Conservation (phyloP, 306 rosid genomes). For the Castanospermum australe region DNA sequence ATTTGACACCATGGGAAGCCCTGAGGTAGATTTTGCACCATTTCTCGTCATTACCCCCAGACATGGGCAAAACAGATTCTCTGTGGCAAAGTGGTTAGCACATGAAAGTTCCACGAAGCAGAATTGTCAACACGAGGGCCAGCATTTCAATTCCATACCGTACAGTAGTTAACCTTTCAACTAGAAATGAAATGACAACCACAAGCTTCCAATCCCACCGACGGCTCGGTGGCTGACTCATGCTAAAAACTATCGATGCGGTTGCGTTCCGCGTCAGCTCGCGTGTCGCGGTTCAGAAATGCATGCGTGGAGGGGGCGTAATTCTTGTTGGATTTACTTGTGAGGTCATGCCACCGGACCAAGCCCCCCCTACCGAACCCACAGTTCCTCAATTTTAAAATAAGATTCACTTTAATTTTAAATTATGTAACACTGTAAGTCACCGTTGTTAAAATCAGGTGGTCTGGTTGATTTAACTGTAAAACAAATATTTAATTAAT, state of each 20-base stretch:
- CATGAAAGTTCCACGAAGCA: constrained; percentile 25
- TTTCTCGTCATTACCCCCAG: not conserved
- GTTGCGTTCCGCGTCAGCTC: constrained; percentile 42
- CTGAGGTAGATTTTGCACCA: not conserved
- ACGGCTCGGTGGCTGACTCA: constrained; percentile 31
- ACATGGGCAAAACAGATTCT: not conserved
- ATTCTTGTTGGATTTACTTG: not conserved
- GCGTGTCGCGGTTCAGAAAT: not conserved
- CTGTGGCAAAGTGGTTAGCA: not conserved
- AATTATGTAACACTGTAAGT: no score
- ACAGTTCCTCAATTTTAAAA: not conserved
- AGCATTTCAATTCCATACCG: not conserved
- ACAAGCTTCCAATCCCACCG: constrained; percentile 14
- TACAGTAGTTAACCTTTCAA: not conserved
- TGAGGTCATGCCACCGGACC: not conserved
- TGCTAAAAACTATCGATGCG: not conserved
- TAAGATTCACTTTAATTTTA: not conserved
- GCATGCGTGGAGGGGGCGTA: not conserved
- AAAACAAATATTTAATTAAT: no score
- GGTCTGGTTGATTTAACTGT: no score
- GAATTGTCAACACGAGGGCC: not conserved
- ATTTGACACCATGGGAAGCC: not conserved
- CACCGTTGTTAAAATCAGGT: no score
- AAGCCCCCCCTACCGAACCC: constrained; percentile 23
- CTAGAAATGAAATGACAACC: constrained; percentile 7